Base-by-base conservation (phyloP, 2,329 filamentous ascomycete genomes). In the Myrmaecium sp. region DNA sequence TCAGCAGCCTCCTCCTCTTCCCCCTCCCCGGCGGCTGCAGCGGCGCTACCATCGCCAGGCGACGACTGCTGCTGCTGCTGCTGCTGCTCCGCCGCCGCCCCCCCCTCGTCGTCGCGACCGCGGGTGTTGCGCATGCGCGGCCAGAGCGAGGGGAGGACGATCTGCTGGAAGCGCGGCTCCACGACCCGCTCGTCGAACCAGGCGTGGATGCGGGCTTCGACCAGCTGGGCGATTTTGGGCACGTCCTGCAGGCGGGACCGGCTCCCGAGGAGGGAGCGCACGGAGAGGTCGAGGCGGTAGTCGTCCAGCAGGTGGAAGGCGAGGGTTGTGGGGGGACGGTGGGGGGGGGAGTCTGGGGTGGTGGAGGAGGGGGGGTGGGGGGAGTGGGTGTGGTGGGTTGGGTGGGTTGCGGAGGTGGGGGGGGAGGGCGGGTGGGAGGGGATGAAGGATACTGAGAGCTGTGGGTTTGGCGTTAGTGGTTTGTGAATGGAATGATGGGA, bases 241-340 rank as follows among this genome's bases (percentile, higher is more conserved):
- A 91, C 78, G 46, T 91, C 80, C 44, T 89, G 79, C 3, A 91
- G 56, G 10, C 79, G 64, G 3, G 74, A 79, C n/a, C 80, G 68
- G 32, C 74, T 80, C 18, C 81, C 81, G 4, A 91, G 66, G 9
- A 89, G 62, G 28, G 77, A 83, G 34, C 78, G 67, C 15, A 86
- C 78, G 3, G 74, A 81, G 35, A 91, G 74, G 48, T 89, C 81
- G 12, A 91, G 63, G 14, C 80, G 64, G 54, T 91, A 91, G 54
- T 89, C 80, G 47, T 86, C 79, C 17, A 86, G 64, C 46, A 98
- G 98, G 30, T 82, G 91, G 52, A 98, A 95, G 0, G 81, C 81
- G 50, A 98, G 76, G 46, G 83, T 91, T 3, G 89, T 93, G 4
- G 78, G 78, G 3, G 55, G 31, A 47, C 51, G 36, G 38, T 45